Base-by-base conservation (phyloP, 306 rosid genomes). In the Glycine tomentella region DNA sequence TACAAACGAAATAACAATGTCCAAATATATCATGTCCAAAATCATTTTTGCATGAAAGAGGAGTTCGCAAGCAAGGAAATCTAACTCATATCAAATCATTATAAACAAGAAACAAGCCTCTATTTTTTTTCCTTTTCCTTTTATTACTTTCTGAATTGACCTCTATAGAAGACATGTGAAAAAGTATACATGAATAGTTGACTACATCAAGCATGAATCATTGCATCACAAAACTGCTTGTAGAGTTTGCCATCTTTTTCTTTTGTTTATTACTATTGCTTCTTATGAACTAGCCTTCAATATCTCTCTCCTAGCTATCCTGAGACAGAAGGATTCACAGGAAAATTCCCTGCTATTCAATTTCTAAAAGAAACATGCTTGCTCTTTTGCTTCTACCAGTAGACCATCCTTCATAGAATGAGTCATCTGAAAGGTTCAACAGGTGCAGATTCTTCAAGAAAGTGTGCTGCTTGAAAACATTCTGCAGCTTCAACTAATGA, bases 371-470 rank as follows among this genome's bases (percentile, higher is more conserved):
- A 62, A 80, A 62, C 10, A 62, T 7, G 51, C 36, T 38, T 40
- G 46, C 49, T 63, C 38, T 17, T 6, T 68, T 42, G 48, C 50
- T 64, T 51, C 36, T 16, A 62, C 9, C 42, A 15, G 40, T 31
- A 59, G 62, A 69, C 16, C 49, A 45, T 15, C 50, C 50, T 33
- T 38, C 36, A 62, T 45, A 76, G 44, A 74, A 63, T 52, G 46
- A 65, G 76, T 86, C 84, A 90, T 85, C 97, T 87, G 85, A 93
- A 93, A 71, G 98, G 92, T 72, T 92, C 97, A 81, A 95, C 88
- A 31, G 97, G 98, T 70, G 85, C 87, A 81, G 96, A 77, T 64
- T 95, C 97, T 84, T 93, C 90, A 80, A 95, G 94, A 83, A 65
- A 66, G 52, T 87, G 17, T 57, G 97, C 96, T 81, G 93, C 97